Percentiles rank a stretch among this genome's conserved stretches.
Conservation (phyloP, 108 stramenopile genomes). For the Pseudonitzschia multiseries region DNA sequence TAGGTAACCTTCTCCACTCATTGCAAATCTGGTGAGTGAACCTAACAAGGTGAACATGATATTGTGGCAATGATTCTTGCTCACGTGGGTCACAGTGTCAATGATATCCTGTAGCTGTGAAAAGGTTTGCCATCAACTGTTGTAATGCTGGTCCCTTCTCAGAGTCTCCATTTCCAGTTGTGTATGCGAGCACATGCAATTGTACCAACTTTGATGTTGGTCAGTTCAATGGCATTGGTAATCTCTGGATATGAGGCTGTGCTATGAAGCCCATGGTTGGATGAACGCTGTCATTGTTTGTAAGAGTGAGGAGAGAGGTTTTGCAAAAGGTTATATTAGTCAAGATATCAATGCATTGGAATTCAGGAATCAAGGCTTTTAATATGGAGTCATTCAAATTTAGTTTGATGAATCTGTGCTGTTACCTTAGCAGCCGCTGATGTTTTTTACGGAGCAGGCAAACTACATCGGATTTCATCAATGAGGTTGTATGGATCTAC, state of each 20-base stretch:
- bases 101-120: not conserved
- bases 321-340: not conserved
- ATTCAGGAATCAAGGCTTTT: not conserved
- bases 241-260: not conserved
- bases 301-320: not conserved
- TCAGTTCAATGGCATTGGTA: not conserved
- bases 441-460: not conserved
- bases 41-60: not conserved
- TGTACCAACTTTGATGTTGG: not conserved
- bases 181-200: not conserved
- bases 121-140: not conserved
- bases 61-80: no score
- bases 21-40: not conserved
- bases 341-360: not conserved
- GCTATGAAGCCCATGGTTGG: not conserved
- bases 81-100: not conserved
- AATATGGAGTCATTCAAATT: not conserved
- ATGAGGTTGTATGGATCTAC: not conserved
- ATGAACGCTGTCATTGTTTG: not conserved
- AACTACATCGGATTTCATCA: not conserved
- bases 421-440: not conserved
- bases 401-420: not conserved
- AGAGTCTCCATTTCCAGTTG: constrained; percentile 9
- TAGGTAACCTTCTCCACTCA: constrained; percentile 16
- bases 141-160: not conserved